Evolutionary conservation across 2,329 filamentous ascomycete species (phyloP).

Genomic region (Shiraia sp.): DNA sequence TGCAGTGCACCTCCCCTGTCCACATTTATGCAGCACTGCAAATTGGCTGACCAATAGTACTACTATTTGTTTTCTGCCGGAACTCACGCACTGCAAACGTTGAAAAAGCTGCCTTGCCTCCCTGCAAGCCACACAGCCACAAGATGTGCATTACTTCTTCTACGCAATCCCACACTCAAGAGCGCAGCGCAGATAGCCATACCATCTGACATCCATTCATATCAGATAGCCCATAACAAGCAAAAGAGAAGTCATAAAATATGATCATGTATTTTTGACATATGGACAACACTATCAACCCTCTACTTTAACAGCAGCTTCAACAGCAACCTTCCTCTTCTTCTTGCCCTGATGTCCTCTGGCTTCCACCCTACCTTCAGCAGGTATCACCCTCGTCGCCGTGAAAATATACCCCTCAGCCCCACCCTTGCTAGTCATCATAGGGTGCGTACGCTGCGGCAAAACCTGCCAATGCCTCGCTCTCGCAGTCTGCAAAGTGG

Average conservation of each 20-base stretch:
- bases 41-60: not conserved
- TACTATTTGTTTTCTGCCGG: not conserved
- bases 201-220: too few relatives aligned
- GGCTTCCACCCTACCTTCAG: constrained; percentile 78
- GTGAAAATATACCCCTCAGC: constrained; percentile 91
- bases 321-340: constrained; percentile 60
- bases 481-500: constrained; percentile 78
- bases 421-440: constrained; percentile 88
- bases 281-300: too few relatives aligned
- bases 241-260: not conserved
- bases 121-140: too few relatives aligned
- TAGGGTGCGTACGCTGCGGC: constrained; percentile 86
- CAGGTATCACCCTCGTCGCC: constrained; percentile 77
- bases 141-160: too few relatives aligned
- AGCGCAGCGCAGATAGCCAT: too few relatives aligned
- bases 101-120: too few relatives aligned
- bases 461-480: constrained; percentile 87
- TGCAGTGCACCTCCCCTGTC: too few relatives aligned
- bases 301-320: constrained; percentile 11
- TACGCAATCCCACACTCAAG: too few relatives aligned
- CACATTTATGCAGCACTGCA: too few relatives aligned
- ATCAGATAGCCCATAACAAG: too few relatives aligned
- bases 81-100: not conserved
- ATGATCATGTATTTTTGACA: not conserved
- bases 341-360: constrained; percentile 71